Evolutionary conservation across 129 eudicot genomes (phyloP).

Genomic region (Erigeron canadensis): DNA sequence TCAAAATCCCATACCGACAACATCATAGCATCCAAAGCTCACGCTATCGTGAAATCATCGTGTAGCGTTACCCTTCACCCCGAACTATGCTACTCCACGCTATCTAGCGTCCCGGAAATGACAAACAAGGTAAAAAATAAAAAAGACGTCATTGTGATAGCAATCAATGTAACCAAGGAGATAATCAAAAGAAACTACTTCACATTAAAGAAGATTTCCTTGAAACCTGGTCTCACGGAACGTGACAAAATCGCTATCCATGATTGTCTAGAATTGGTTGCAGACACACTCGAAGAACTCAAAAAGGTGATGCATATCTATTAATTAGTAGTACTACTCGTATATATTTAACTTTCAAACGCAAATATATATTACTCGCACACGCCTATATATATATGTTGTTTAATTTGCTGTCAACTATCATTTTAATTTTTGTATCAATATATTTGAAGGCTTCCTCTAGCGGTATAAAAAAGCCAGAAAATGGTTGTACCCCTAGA

Average conservation of each 20-base stretch:
- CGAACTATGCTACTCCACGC: slow-evolving; percentile 67
- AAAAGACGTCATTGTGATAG: slow-evolving; percentile 54
- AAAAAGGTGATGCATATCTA: slow-evolving; percentile 17
- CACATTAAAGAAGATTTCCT: slow-evolving; percentile 45
- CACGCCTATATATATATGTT: too few relatives aligned
- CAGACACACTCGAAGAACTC: slow-evolving; percentile 68
- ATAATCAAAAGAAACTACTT: slow-evolving; percentile 45
- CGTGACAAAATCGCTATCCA: slow-evolving; percentile 67
- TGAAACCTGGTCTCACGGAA: slow-evolving; percentile 33
- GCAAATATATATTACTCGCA: too few relatives aligned
- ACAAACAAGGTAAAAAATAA: slow-evolving; percentile 33
- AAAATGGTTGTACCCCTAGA: too few relatives aligned
- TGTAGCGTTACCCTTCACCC: slow-evolving; percentile 72
- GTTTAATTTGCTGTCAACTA: too few relatives aligned
- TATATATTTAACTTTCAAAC: too few relatives aligned
- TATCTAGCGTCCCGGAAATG: slow-evolving; percentile 36
- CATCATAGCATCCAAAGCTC: slow-evolving; percentile 34
- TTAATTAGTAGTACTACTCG: too few relatives aligned
- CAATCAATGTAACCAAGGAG: slow-evolving; percentile 49
- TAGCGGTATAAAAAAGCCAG: too few relatives aligned
- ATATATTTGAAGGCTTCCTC: too few relatives aligned
- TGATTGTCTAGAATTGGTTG: slow-evolving; percentile 67
- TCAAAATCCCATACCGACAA: background rate
- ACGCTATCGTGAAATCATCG: slow-evolving; percentile 49
- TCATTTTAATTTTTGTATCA: too few relatives aligned